Conservation (phyloP, 805 yeast genomes). For the Suhomyces faveliae region DNA sequence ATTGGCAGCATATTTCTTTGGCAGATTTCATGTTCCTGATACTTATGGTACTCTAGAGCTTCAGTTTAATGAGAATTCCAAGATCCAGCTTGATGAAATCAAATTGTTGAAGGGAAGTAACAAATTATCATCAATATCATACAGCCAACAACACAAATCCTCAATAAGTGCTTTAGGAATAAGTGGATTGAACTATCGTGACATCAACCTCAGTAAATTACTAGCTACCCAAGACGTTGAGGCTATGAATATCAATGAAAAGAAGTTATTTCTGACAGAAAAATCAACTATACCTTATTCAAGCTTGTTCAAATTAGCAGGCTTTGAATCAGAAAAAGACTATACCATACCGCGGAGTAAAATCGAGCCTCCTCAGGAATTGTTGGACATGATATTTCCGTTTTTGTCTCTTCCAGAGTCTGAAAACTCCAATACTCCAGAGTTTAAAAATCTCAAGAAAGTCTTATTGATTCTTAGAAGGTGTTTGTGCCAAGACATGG, state of each 20-base stretch:
- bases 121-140: conserved; percentile 21
- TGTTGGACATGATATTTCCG: conserved; percentile 28
- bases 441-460: conserved; percentile 15
- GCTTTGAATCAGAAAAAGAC: conserved; percentile 18
- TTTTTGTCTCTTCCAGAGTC: conserved; percentile 17
- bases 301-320: conserved; percentile 19
- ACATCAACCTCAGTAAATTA: conserved; percentile 20
- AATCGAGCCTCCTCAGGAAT: conserved; percentile 25
- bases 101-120: conserved; percentile 26
- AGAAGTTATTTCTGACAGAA: conserved; percentile 12
- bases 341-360: conserved; percentile 19
- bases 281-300: conserved; percentile 14
- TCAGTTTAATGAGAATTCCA: conserved; percentile 4
- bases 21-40: conserved; percentile 29
- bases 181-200: conserved; percentile 18
- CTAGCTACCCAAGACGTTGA: conserved; percentile 15
- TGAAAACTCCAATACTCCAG: conserved; percentile 8
- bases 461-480: conserved; percentile 20
- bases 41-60: conserved; percentile 22
- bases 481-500: conserved; percentile 32
- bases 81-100: conserved; percentile 14
- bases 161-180: conserved; percentile 19
- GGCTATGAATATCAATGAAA: background rate
- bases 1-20: conserved; percentile 27
- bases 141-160: conserved; percentile 28